Conservation (phyloP, 345 rosid genomes). For the Eutrema yunnanense region DNA sequence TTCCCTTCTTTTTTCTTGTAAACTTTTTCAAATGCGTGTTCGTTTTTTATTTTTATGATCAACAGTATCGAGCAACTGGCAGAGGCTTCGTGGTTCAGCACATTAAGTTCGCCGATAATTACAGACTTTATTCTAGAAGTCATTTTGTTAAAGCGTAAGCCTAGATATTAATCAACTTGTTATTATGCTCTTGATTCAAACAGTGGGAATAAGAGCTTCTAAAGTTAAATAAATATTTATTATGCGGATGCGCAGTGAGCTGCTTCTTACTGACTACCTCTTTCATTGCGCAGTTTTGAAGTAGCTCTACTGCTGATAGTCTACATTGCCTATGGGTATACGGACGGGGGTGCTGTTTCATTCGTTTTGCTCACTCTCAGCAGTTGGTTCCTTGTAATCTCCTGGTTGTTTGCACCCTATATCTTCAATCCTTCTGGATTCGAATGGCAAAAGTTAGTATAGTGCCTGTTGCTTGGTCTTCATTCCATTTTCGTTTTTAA, state of each 20-base stretch:
- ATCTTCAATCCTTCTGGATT: conserved; percentile 99
- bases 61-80: conserved; percentile 97
- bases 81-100: conserved; percentile 98
- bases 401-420: conserved; percentile 98
- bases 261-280: neutral
- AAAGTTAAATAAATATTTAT: neutral
- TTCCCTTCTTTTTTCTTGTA: neutral
- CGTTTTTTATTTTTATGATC: conserved; percentile 10
- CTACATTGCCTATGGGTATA: conserved; percentile 90
- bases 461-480: neutral
- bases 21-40: conserved; percentile 12
- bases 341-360: conserved; percentile 66
- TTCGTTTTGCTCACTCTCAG: conserved; percentile 79
- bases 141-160: conserved; percentile 98
- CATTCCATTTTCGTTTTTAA: neutral
- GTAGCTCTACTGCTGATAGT: conserved; percentile 91
- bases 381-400: conserved; percentile 97
- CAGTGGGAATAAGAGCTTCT: conserved; percentile 5
- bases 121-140: conserved; percentile 95
- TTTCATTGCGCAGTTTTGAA: conserved; percentile 60
- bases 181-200: conserved; percentile 12
- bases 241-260: conserved; percentile 1
- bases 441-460: conserved; percentile 97
- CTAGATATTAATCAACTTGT: neutral
- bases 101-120: conserved; percentile 95